A percentile compares a stretch with the other conserved stretches of the same genome.
Conservation (phyloP, 2,329 filamentous ascomycete genomes). For the Dothistroma septosporum region DNA sequence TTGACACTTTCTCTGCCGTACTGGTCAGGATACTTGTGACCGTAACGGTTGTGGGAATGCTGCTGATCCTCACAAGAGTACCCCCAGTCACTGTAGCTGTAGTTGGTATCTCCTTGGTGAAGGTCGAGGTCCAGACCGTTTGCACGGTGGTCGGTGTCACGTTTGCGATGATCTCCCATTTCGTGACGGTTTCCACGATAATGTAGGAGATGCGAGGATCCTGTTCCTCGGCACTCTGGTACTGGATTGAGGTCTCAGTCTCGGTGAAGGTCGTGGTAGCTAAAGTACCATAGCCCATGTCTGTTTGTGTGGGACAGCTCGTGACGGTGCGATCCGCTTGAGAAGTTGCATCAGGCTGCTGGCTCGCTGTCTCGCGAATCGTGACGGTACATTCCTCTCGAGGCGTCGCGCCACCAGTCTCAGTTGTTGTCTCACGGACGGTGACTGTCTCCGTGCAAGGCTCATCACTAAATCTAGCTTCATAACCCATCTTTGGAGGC, state of each 20-base stretch:
- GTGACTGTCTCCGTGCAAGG: background rate
- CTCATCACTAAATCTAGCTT: background rate
- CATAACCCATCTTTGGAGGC: background rate
- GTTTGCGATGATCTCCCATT: constrained; percentile 5
- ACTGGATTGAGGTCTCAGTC: background rate
- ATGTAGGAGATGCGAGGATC: background rate
- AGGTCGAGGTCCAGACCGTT: background rate
- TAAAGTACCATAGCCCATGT: background rate
- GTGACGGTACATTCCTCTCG: background rate
- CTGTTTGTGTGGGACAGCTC: background rate
- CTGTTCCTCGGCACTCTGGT: background rate
- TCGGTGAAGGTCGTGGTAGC: background rate
- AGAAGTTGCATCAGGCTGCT: background rate
- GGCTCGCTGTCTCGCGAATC: background rate
- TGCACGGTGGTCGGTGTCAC: constrained; percentile 4
- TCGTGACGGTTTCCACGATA: background rate
- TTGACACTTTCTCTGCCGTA: background rate
- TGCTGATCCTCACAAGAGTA: background rate
- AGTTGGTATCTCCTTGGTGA: background rate
- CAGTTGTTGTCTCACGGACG: background rate
- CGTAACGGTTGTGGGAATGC: background rate
- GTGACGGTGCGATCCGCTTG: background rate
- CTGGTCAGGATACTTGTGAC: background rate
- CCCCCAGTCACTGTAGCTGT: background rate
- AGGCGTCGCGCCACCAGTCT: background rate